Conservation (phyloP, 73 alveolate genomes). For the Paramecium tetraurelia region DNA sequence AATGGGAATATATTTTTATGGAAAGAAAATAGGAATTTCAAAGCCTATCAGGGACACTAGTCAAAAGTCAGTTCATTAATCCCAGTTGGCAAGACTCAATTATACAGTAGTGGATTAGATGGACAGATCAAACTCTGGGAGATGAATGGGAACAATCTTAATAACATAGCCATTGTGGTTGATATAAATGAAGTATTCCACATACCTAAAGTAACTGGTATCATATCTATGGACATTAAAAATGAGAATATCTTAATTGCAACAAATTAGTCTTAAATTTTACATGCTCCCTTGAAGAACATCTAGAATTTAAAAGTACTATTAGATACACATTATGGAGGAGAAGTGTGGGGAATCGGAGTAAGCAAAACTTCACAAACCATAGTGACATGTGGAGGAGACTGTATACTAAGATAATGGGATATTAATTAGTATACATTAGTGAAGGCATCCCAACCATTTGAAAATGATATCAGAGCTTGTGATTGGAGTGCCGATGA, state of each 20-base stretch:
- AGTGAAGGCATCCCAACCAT: conserved; percentile 69
- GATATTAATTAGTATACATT: conserved; percentile 69
- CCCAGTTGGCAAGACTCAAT: conserved; percentile 59
- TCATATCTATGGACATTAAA: conserved; percentile 67
- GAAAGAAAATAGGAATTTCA: conserved; percentile 59
- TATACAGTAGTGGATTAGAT: conserved; percentile 72
- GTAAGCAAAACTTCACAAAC: conserved; percentile 75
- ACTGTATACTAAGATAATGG: conserved; percentile 89
- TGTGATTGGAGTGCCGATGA: conserved; percentile 87
- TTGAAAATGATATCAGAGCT: conserved; percentile 85
- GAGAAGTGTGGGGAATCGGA: conserved; percentile 96
- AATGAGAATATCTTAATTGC: conserved; percentile 76
- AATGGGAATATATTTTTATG: conserved; percentile 61
- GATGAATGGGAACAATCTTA: conserved; percentile 24
- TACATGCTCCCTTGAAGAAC: conserved; percentile 64
- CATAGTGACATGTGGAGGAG: conserved; percentile 95
- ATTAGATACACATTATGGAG: conserved; percentile 90
- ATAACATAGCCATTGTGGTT: not conserved
- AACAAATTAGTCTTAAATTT: conserved; percentile 88
- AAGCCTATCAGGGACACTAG: conserved; percentile 2
- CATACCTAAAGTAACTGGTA: conserved; percentile 66
- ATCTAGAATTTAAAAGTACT: not conserved
- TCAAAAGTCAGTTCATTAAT: conserved; percentile 51
- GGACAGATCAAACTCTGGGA: conserved; percentile 82
- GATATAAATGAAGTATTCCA: not conserved